These are phyloP conservation scores for Orbilia blumenaviensis DNA, from an alignment of 2,329 filamentous ascomycete species.

Conservation along the genomic window DNA sequence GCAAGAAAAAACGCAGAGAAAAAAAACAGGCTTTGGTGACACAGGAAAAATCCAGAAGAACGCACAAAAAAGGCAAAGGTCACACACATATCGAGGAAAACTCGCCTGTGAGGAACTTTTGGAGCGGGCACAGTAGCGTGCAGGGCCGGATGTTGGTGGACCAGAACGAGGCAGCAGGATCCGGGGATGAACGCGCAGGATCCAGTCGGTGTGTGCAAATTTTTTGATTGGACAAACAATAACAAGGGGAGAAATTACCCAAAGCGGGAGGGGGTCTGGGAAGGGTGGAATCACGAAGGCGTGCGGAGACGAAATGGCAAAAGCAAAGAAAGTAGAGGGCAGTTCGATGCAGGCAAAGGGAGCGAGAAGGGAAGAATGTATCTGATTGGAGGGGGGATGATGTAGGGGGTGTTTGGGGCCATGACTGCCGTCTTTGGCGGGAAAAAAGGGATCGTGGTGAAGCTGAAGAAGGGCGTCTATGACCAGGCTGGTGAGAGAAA, in stretches of 20 bases:
- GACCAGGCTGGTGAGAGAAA: constrained; percentile 2
- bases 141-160: constrained; percentile 1
- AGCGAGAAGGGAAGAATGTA: neutral
- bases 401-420: constrained; percentile 48
- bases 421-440: neutral
- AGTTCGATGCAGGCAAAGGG: constrained; percentile 20
- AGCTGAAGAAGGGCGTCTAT: constrained; percentile 27
- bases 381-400: constrained; percentile 27
- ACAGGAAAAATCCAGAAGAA: neutral
- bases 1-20: neutral
- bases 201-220: constrained; percentile 22
- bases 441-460: neutral
- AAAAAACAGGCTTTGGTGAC: constrained; percentile 26
- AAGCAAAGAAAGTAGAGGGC: constrained; percentile 24
- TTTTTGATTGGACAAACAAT: constrained; percentile 31
- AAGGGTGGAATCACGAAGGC: constrained; percentile 9
- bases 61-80: neutral
- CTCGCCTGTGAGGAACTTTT: constrained; percentile 4
- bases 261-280: constrained; percentile 13
- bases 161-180: constrained; percentile 29
- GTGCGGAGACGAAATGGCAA: constrained; percentile 12
- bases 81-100: constrained; percentile 2
- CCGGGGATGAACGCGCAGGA: constrained; percentile 36
- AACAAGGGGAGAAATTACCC: constrained; percentile 27
- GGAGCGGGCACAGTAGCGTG: neutral